Percentiles rank a stretch among this genome's conserved stretches.
phyloP scores from a whole-genome alignment of 2,329 filamentous ascomycete species.

The Colletotrichum siamense region DNA sequence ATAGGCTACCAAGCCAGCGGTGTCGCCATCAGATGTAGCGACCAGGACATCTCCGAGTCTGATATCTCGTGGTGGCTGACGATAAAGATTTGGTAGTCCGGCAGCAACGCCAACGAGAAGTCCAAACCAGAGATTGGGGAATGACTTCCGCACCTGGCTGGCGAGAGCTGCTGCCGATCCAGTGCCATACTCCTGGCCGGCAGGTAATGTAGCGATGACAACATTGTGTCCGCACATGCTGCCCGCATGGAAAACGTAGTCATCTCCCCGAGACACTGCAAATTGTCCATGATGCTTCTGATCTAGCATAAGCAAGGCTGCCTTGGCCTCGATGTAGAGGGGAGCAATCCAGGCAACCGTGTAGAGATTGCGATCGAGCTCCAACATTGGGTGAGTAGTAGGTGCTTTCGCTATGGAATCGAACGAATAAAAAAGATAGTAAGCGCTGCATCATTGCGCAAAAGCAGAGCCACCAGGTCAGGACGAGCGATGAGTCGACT shows the following conservation, averaged over 20 bases:
- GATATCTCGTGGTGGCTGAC: slow-evolving; percentile 34
- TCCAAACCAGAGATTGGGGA: slow-evolving; percentile 40
- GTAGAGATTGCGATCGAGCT: no score
- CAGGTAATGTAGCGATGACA: slow-evolving; percentile 37
- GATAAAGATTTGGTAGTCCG: slow-evolving; percentile 33
- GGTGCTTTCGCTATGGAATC: no score
- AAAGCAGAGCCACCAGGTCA: no score
- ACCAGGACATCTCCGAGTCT: slow-evolving; percentile 44
- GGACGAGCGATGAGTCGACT: no score
- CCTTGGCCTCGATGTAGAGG: slow-evolving; percentile 39
- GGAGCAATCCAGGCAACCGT: slow-evolving; percentile 43
- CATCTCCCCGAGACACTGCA: slow-evolving; percentile 32
- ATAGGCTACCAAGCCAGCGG: no score
- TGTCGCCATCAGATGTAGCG: slow-evolving; percentile 26
- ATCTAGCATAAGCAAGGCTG: slow-evolving; percentile 39
- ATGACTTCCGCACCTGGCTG: slow-evolving; percentile 36
- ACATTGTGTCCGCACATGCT: slow-evolving; percentile 40
- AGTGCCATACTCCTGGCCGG: slow-evolving; percentile 38
- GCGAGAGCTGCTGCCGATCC: slow-evolving; percentile 37
- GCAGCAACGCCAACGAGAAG: slow-evolving; percentile 41
- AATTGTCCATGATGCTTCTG: slow-evolving; percentile 36
- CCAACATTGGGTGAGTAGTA: no score
- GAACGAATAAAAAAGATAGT: no score
- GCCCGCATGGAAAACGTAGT: slow-evolving; percentile 41
- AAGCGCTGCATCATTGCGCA: no score